Base-by-base conservation (phyloP, 495 filamentous ascomycete species). In the Haplographium delicatum region DNA sequence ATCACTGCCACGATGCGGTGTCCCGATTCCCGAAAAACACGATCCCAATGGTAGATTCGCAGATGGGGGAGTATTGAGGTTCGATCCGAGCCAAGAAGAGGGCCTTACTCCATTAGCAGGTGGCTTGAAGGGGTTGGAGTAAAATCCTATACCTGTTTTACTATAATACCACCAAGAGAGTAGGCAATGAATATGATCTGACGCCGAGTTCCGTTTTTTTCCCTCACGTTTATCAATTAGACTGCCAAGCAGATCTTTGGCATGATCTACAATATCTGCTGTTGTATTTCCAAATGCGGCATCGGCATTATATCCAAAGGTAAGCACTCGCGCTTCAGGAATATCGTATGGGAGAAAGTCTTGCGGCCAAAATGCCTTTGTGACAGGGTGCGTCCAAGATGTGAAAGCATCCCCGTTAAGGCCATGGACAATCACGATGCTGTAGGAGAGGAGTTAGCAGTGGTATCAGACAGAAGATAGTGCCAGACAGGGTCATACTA, bases 21-120 rank as follows among this genome's bases (percentile, higher is more conserved):
- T 71, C 28, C 68, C 70, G 13, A 70, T 67, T 71, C 28, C 68
- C 70, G 13, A 70, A 63, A 37, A 71, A 72, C 5, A 71, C 31
- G 8, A 71, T 47, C 30, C 56, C 65, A 11, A 52, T 49, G 15
- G 65, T 70, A 15, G 62, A 65, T n/a, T 62, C 38, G 46, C 58
- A 60, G 38, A 72, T 41, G 22, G 16, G 38, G 18, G 38, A 41
- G 38, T 9, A 41, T 41, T 41, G 38, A 41, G 38, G 6, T 41
- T 41, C 38, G 18, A 41, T 41, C 38, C 38, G 38, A 41, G 38
- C 18, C 22, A 41, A 41, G 38, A 41, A 41, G 18, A 41, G 38
- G 22, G 38, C 38, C 38, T 41, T 19, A 22, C 5, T 22, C 6
- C 22, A 41, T 41, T 22, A 41, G 18, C 18, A 41, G 23, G 15